Conservation (phyloP, 2,329 filamentous ascomycete species). For the Neopestalotiopsis clavispora region DNA sequence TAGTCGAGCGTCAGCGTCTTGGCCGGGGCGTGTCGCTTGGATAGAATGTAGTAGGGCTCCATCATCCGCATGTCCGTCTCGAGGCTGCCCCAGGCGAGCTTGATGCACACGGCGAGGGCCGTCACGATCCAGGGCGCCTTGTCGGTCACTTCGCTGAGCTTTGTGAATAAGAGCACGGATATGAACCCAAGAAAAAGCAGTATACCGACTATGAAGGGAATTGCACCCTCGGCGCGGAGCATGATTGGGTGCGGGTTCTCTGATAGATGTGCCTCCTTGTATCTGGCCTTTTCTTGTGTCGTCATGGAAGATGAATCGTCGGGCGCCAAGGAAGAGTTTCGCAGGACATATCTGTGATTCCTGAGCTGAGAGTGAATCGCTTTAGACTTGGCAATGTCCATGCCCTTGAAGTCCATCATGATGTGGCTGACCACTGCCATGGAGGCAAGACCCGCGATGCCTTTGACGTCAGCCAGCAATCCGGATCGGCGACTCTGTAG, state of each 20-base stretch:
- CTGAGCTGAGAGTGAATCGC: constrained; percentile 73
- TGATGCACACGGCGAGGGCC: constrained; percentile 67
- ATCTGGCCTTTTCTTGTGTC: constrained; percentile 48
- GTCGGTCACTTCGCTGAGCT: constrained; percentile 59
- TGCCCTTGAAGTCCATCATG: constrained; percentile 73
- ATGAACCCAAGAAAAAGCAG: constrained; percentile 61
- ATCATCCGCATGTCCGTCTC: constrained; percentile 75
- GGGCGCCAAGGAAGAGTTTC: constrained; percentile 73
- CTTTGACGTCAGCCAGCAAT: constrained; percentile 70
- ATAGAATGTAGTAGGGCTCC: constrained; percentile 76
- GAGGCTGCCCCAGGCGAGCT: constrained; percentile 70
- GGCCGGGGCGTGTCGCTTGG: constrained; percentile 66
- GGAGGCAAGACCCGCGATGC: constrained; percentile 74
- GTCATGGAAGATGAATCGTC: constrained; percentile 55
- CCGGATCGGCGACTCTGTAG: constrained; percentile 69
- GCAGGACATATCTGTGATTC: constrained; percentile 68
- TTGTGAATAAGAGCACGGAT: constrained; percentile 66
- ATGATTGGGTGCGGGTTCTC: constrained; percentile 73
- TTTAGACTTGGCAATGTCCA: constrained; percentile 69
- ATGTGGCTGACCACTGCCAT: constrained; percentile 79
- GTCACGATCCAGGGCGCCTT: constrained; percentile 71
- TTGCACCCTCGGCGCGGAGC: constrained; percentile 62
- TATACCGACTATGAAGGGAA: constrained; percentile 65
- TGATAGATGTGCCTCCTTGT: constrained; percentile 53
- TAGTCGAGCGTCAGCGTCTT: constrained; percentile 74